Evolutionary conservation across 2,329 filamentous ascomycete species (phyloP).

Genomic region (Pseudocercospora musae): DNA sequence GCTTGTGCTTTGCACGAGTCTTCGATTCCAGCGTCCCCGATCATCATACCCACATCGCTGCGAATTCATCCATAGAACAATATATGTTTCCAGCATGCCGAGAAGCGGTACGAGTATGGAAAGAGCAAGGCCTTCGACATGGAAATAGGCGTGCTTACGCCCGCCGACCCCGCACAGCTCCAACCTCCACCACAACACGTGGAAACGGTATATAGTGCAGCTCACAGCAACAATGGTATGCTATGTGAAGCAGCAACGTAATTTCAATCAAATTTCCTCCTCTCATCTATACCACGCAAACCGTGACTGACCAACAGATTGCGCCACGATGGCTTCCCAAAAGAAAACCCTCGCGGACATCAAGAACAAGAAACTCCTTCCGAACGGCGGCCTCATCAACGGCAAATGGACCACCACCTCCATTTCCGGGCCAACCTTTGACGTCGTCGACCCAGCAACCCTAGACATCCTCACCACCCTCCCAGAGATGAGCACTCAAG

Average conservation of each 20-base stretch:
- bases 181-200: neutral
- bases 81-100: neutral
- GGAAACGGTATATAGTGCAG: neutral
- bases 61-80: neutral
- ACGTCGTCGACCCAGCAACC: constrained; percentile 26
- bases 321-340: constrained; percentile 10
- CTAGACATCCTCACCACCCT: constrained; percentile 23
- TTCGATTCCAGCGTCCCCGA: neutral
- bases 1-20: neutral
- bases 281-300: neutral
- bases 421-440: constrained; percentile 46
- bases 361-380: constrained; percentile 23
- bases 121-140: neutral
- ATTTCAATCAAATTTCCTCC: neutral
- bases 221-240: neutral
- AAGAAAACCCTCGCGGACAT: constrained; percentile 17
- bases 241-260: neutral
- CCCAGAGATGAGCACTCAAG: constrained; percentile 24
- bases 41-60: neutral
- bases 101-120: neutral
- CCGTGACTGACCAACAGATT: neutral
- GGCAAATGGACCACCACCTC: constrained; percentile 24
- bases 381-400: constrained; percentile 24
- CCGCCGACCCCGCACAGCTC: constrained; percentile 3
- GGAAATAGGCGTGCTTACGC: neutral